A percentile compares a stretch with the other conserved stretches of the same genome.
These are phyloP conservation scores for Picea abies DNA, from an alignment of 83 land plant species.

Conservation along the genomic window DNA sequence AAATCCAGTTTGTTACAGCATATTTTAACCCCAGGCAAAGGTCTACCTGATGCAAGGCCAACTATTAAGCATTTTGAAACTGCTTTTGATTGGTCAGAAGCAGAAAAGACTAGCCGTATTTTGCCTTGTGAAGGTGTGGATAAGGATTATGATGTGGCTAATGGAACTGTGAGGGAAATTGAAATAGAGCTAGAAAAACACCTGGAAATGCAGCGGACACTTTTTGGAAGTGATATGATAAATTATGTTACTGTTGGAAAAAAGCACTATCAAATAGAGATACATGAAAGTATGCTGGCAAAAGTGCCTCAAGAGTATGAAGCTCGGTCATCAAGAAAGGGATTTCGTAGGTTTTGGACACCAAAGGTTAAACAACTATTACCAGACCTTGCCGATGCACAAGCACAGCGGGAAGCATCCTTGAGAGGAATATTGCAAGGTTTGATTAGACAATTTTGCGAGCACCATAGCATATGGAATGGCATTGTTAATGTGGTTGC, in stretches of 20 bases:
- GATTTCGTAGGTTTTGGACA: too few species aligned
- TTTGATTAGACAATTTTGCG: too few species aligned
- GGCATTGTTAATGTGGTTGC: too few species aligned
- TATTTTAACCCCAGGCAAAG: constrained; percentile 31
- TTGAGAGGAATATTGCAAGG: too few species aligned
- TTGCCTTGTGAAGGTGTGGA: constrained; percentile 82
- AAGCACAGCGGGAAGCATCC: too few species aligned
- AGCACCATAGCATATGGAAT: too few species aligned
- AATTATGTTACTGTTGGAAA: constrained; percentile 88
- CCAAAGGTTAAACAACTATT: too few species aligned
- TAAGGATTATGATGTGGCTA: not conserved
- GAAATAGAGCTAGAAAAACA: constrained; percentile 50
- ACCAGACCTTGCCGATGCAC: too few species aligned
- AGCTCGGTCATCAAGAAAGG: too few species aligned
- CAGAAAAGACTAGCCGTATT: constrained; percentile 78
- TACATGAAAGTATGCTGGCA: constrained; percentile 74
- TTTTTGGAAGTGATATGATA: constrained; percentile 69
- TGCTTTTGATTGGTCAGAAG: constrained; percentile 96
- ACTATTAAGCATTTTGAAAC: constrained; percentile 62
- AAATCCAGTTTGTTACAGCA: too few species aligned
- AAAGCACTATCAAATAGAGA: constrained; percentile 78
- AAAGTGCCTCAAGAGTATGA: constrained; percentile 63
- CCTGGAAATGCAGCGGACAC: constrained; percentile 63
- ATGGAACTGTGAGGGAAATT: constrained; percentile 42
- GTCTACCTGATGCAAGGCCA: constrained; percentile 54